Conservation (phyloP, 2,329 filamentous ascomycete species). For the Beauveria caledonica region DNA sequence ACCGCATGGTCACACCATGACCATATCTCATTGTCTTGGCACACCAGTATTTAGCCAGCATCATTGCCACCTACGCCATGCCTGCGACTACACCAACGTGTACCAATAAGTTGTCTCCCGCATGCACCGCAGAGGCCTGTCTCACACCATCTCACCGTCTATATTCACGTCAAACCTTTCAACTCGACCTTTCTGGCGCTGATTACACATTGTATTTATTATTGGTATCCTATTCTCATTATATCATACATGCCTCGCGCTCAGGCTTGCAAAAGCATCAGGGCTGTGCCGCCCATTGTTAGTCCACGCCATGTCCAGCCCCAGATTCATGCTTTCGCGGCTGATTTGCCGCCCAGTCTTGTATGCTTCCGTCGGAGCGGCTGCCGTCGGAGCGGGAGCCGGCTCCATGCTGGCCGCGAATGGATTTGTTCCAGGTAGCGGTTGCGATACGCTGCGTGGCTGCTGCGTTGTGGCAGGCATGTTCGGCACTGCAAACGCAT, state of each 20-base stretch:
- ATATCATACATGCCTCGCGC: conserved; percentile 46
- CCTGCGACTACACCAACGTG: not conserved
- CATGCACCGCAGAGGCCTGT: not conserved
- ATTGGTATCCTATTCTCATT: conserved; percentile 16
- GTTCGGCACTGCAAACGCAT: conserved; percentile 16
- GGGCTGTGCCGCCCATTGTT: conserved; percentile 70
- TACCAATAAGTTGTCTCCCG: conserved; percentile 1
- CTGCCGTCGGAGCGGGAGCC: conserved; percentile 17
- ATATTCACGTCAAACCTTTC: not conserved
- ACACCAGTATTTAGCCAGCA: not conserved
- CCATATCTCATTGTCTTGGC: not conserved
- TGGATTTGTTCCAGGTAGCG: conserved; percentile 44
- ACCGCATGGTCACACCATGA: not conserved
- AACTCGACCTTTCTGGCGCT: not conserved
- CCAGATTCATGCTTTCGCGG: conserved; percentile 62
- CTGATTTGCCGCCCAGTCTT: conserved; percentile 34
- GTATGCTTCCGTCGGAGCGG: conserved; percentile 34
- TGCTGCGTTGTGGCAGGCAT: conserved; percentile 17
- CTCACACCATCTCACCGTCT: conserved; percentile 4
- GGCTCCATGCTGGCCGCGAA: conserved; percentile 34
- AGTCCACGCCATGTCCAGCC: conserved; percentile 55
- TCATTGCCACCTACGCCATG: conserved; percentile 5
- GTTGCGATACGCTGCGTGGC: conserved; percentile 24
- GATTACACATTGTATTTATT: conserved; percentile 9
- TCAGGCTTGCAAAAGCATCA: conserved; percentile 71